Evolutionary conservation across 495 filamentous ascomycete species (phyloP), one percentile per base, ranked within the genome.

Genomic region (Parathielavia hyrcaniae): DNA sequence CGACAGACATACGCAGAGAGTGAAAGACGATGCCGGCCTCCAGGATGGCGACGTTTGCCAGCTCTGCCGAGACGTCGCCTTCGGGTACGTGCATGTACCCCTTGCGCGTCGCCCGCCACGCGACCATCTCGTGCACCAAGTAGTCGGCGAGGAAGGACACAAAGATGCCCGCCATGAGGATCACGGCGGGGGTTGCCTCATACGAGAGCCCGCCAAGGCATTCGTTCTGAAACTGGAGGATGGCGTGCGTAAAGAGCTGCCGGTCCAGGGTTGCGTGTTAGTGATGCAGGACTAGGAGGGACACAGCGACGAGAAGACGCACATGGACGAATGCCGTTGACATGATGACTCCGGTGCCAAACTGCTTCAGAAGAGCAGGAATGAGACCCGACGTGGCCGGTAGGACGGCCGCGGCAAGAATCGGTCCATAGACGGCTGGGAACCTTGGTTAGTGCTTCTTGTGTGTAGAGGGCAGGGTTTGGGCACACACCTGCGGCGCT

Each of bases 321-420:
- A 85, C 80, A 63, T 90, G 86, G 20, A 89, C 71, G 51, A 88
- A 86, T 12, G 83, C 84, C 0, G 86, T 90, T 5, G 86, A 76
- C 43, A 89, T 75, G 57, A 90, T 83, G 16, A 89, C 80, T 1
- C 86, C 86, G 1, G 86, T 87, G 5, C 86, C 86, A 55, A 90
- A 88, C 58, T 90, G 85, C 63, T 85, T 83, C 32, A 87, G 73
- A 12, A 78, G 62, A 22, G 72, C 62, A 16, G 80, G 59, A 53
- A 80, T n/a, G n/a, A n/a, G n/a, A n/a, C n/a, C n/a, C n/a, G n/a
- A n/a, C n/a, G n/a, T n/a, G n/a, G n/a, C n/a, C n/a, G n/a, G n/a
- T n/a, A n/a, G n/a, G n/a, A n/a, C n/a, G n/a, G n/a, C n/a, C n/a
- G n/a, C n/a, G n/a, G n/a, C n/a, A n/a, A n/a, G n/a, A n/a, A n/a